These are phyloP conservation scores for Oemleria cerasiformis DNA, from an alignment of 306 rosid species.

Conservation along the genomic window DNA sequence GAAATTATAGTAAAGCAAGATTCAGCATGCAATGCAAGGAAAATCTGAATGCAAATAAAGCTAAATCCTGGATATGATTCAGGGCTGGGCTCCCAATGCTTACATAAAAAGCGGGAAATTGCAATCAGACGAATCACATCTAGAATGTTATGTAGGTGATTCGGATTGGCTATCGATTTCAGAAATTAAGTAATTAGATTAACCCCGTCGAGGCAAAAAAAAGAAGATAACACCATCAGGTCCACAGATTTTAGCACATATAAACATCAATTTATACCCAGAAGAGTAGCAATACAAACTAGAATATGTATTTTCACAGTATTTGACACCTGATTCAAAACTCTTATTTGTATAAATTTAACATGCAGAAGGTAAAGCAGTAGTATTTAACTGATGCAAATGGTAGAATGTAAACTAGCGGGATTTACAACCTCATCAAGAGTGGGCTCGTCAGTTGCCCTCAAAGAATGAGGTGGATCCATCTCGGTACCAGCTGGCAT, in stretches of 20 bases:
- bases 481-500: slow-evolving; percentile 57
- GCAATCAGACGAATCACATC: not conserved
- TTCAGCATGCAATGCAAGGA: not conserved
- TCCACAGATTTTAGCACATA: slow-evolving; percentile 1
- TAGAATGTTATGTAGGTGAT: not conserved
- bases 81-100: not conserved
- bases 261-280: not conserved
- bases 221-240: not conserved
- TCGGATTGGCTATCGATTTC: not conserved
- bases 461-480: slow-evolving; percentile 71
- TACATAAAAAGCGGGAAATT: not conserved
- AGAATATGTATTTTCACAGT: not conserved
- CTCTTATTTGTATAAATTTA: not conserved
- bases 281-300: not conserved
- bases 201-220: too few species aligned
- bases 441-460: slow-evolving; percentile 51
- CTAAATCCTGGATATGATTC: not conserved
- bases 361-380: slow-evolving; percentile 2
- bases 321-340: slow-evolving; percentile 6
- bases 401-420: slow-evolving; percentile 13
- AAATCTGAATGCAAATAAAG: not conserved
- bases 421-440: slow-evolving; percentile 70
- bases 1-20: not conserved
- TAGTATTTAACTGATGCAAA: slow-evolving; percentile 2
- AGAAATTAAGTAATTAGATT: not conserved